These are phyloP conservation scores for Phanerochaete sordida DNA, from an alignment of 768 basidiomycete species.

Conservation along the genomic window DNA sequence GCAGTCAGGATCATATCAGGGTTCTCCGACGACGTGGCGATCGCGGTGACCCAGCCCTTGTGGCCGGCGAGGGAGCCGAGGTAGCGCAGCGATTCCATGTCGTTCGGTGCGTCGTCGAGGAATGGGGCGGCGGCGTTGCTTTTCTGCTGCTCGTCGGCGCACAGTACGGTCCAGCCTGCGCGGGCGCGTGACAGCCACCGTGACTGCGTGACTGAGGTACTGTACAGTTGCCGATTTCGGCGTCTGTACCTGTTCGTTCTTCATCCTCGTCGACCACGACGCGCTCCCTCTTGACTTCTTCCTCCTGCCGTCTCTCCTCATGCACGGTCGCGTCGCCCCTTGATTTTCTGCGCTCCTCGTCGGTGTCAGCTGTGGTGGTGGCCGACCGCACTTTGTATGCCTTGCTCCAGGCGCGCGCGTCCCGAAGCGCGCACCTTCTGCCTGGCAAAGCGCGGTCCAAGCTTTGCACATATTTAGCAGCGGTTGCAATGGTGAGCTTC, in stretches of 20 bases:
- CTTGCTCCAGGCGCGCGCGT: neutral
- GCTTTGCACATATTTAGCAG: too few relatives aligned
- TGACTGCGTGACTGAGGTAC: slow-evolving; percentile 37
- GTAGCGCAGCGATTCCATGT: slow-evolving; percentile 76
- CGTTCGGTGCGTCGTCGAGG: slow-evolving; percentile 19
- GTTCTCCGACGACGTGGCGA: slow-evolving; percentile 97
- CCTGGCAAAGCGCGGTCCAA: too few relatives aligned
- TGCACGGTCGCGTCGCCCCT: neutral
- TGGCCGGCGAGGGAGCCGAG: slow-evolving; percentile 91
- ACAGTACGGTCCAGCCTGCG: slow-evolving; percentile 17
- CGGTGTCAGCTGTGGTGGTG: too few relatives aligned
- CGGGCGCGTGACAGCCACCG: slow-evolving; percentile 56
- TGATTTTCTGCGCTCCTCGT: too few relatives aligned
- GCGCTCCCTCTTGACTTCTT: neutral
- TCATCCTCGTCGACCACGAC: neutral
- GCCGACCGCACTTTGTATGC: too few relatives aligned
- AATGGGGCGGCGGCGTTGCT: slow-evolving; percentile 27
- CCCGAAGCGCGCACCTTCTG: too few relatives aligned
- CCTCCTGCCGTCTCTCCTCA: neutral
- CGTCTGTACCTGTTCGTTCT: neutral
- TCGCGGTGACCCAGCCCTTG: slow-evolving; percentile 98
- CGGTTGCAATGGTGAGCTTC: neutral
- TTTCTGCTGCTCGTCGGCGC: slow-evolving; percentile 25
- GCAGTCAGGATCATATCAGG: slow-evolving; percentile 99
- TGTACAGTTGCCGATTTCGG: slow-evolving; percentile 43